Base-by-base conservation (phyloP, 2,329 filamentous ascomycete genomes). In the Claviceps maximensis region DNA sequence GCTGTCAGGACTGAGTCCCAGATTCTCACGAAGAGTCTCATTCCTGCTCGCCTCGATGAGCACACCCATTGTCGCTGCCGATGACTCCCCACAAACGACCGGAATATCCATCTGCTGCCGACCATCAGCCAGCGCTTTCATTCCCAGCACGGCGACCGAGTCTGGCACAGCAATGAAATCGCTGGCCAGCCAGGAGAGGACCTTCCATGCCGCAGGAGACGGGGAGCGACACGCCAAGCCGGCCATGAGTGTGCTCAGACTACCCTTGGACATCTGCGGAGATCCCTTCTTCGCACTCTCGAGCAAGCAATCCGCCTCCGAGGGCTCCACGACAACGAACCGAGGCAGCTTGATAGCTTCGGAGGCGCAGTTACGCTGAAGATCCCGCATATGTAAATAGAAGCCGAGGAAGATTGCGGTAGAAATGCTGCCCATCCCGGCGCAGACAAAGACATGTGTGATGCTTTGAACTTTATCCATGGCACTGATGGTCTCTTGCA, bases 161-260 rank as follows among this genome's bases (percentile, higher is more conserved):
- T 58, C 57, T 5, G 55, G 52, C 4, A 58, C 55, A 0, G 57
- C 44, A 12, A 58, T 8, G 29, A 58, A 58, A 45, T 58, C 57
- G 19, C 57, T 58, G 2, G 57, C 23, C 4, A 58, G 52, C 57
- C 57, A 58, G 5, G 38, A 13, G 21, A 58, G 33, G 6, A 58
- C 33, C 40, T 57, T 57, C 55, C 55, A 57, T 2, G 57, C 57
- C 0, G 55, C 57, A 3, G 57, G 57, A 2, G 57, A 58, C 2
- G 55, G 57, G 2, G 25, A 27, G 6, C 54, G 57, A 23, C 55
- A 58, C 27, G 57, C 55, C 9, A 57, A 25, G 1, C 57, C 57
- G 25, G 57, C 57, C 57, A 57, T 58, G 13, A 54, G 13, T 0
- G 57, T 58, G 2, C 41, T 40, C 8, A 55, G 53, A 12, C 23